These are phyloP conservation scores for Fusarium goolgardi DNA, from an alignment of 2,329 filamentous ascomycete genomes.

Conservation along the genomic window DNA sequence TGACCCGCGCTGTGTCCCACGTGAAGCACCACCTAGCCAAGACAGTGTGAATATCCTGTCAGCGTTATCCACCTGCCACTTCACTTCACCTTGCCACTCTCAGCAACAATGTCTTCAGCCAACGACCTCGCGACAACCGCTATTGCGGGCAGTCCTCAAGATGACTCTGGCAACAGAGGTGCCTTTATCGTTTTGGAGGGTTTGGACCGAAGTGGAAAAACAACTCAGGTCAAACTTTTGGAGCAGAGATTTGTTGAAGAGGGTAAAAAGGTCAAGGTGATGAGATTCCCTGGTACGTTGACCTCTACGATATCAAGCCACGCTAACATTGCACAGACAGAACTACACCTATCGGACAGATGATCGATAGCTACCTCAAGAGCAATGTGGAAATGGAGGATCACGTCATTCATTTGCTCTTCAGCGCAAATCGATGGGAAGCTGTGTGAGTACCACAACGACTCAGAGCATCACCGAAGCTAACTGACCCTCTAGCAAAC, in stretches of 20 bases:
- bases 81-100: conserved; percentile 21
- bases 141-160: conserved; percentile 51
- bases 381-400: conserved; percentile 80
- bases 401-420: conserved; percentile 89
- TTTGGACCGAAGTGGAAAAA: conserved; percentile 90
- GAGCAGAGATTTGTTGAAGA: conserved; percentile 64
- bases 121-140: conserved; percentile 63
- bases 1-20: conserved; percentile 13
- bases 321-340: conserved; percentile 67
- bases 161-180: conserved; percentile 56
- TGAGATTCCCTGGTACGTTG: conserved; percentile 68
- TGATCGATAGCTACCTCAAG: conserved; percentile 87
- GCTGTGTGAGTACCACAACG: conserved; percentile 60
- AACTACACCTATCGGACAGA: conserved; percentile 83
- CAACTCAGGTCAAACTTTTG: conserved; percentile 83
- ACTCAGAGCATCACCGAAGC: conserved; percentile 7
- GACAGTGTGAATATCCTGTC: conserved; percentile 34
- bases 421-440: conserved; percentile 93
- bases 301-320: not conserved
- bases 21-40: conserved; percentile 26
- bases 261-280: conserved; percentile 62
- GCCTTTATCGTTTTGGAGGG: conserved; percentile 88
- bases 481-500: conserved; percentile 53
- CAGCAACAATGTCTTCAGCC: conserved; percentile 58
- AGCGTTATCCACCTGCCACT: conserved; percentile 1